Conservation (phyloP, 768 basidiomycete genomes). For the Hygrophoropsis aurantiaca region DNA sequence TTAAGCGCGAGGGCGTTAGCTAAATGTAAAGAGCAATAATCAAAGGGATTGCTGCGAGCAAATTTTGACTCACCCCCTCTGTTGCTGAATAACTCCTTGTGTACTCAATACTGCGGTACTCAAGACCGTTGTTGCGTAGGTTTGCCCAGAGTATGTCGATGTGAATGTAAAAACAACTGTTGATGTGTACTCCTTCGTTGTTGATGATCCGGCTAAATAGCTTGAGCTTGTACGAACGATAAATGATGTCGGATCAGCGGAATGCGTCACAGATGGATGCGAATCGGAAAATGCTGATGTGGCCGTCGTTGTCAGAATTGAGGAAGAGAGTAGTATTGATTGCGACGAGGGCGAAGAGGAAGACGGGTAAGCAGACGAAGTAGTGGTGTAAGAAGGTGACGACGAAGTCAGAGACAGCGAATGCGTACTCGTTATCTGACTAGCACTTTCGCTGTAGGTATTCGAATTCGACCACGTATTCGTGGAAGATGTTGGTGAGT, state of each 20-base stretch:
- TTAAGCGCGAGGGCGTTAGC: conserved; percentile 3
- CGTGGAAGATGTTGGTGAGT: too few relatives aligned
- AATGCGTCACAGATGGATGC: too few relatives aligned
- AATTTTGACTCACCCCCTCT: conserved; percentile 15
- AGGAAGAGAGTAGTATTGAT: not conserved
- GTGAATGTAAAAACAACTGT: conserved; percentile 20
- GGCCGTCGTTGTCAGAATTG: not conserved
- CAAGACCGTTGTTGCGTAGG: conserved; percentile 14
- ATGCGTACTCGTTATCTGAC: conserved; percentile 4
- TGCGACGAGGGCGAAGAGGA: not conserved
- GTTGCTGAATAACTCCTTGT: not conserved
- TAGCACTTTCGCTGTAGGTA: not conserved
- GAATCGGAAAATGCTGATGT: not conserved
- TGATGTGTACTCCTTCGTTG: conserved; percentile 9
- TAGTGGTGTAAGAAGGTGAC: conserved; percentile 1
- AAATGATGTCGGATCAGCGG: conserved; percentile 9
- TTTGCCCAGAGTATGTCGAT: conserved; percentile 14
- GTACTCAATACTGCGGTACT: conserved; percentile 25
- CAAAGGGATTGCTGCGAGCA: too few relatives aligned
- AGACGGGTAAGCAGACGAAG: not conserved
- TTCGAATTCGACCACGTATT: conserved; percentile 19
- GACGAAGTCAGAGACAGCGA: conserved; percentile 1
- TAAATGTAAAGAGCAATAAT: too few relatives aligned
- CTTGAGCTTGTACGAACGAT: conserved; percentile 11
- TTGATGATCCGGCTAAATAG: not conserved